These are phyloP conservation scores for Geotrichum citri-aurantii DNA, from an alignment of 1,139 yeast species.

Conservation along the genomic window DNA sequence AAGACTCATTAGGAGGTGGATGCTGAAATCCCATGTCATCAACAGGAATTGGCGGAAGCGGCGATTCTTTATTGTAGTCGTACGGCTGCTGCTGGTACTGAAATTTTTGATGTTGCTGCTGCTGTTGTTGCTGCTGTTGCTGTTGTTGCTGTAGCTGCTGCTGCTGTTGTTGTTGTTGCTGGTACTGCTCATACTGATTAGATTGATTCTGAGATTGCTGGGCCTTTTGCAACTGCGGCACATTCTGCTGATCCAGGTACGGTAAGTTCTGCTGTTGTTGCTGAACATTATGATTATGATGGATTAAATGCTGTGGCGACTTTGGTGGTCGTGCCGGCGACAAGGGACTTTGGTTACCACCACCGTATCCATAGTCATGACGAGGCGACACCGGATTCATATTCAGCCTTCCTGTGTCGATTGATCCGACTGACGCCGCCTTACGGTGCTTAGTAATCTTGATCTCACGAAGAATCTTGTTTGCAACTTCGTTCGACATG, in stretches of 20 bases:
- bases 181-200: neutral
- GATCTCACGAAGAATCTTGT: constrained; percentile 77
- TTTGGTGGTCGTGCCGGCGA: constrained; percentile 16
- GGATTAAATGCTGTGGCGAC: constrained; percentile 6
- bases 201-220: constrained; percentile 3
- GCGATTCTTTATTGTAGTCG: neutral
- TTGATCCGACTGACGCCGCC: constrained; percentile 24
- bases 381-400: neutral
- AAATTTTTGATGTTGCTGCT: neutral
- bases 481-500: constrained; percentile 96
- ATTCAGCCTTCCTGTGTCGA: neutral
- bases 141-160: constrained; percentile 13
- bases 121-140: constrained; percentile 6
- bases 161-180: neutral
- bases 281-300: constrained; percentile 17
- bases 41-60: neutral
- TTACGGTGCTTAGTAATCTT: constrained; percentile 61
- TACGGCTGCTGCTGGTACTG: neutral
- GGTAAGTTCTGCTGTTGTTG: neutral
- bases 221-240: constrained; percentile 13
- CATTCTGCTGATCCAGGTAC: constrained; percentile 15
- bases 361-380: neutral
- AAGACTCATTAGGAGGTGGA: neutral
- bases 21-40: neutral
- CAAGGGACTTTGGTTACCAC: neutral